Evolutionary conservation across 148 eudicot genomes (phyloP), one percentile per base, ranked within the genome.

Genomic region (Simmondsia chinensis): DNA sequence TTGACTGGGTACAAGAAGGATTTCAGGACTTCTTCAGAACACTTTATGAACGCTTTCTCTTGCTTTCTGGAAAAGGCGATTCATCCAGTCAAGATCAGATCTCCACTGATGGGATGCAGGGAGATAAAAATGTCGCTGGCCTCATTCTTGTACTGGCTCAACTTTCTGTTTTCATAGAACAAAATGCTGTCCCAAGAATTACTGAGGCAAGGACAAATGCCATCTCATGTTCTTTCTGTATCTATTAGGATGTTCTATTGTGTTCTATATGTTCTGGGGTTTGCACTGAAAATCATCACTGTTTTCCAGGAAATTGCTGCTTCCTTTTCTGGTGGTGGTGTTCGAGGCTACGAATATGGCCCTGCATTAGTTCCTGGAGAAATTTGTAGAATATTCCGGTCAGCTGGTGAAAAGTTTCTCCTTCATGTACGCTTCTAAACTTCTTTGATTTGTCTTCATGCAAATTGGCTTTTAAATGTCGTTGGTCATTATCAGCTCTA

Each of bases 1-100:
- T 77, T 48, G 89, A 73, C 61, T 80, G 96, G 99, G 94, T 80
- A 50, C 94, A 79, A 64, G 96, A 83, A 71, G 99, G 99, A 57
- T 93, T 86, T 60, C 82, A 93, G 61, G 64, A 62, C 54, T 93
- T 93, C 73, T 93, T 86, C 63, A 66, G 61, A 54, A 64, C 79
- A 45, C 96, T 93, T 45, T 63, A 82, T 62, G 44, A 53, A 36
- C 78, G 57, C 64, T 93, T 93, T 61, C 60, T 63, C 45, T 51
- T 69, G 60, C 75, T 86, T 55, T 74, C 89, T 12, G 96, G 96
- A 54, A 72, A 70, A 68, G 68, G 59, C 43, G 70, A 56, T 62
- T 36, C 52, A 13, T 36, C 56, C 31, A 51, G 48, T 61, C 73
- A 80, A 65, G 77, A 61, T 54, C 60, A 48, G 37, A 48, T 28